Conservation (phyloP, 306 rosid species). For the Vachellia collinsii region DNA sequence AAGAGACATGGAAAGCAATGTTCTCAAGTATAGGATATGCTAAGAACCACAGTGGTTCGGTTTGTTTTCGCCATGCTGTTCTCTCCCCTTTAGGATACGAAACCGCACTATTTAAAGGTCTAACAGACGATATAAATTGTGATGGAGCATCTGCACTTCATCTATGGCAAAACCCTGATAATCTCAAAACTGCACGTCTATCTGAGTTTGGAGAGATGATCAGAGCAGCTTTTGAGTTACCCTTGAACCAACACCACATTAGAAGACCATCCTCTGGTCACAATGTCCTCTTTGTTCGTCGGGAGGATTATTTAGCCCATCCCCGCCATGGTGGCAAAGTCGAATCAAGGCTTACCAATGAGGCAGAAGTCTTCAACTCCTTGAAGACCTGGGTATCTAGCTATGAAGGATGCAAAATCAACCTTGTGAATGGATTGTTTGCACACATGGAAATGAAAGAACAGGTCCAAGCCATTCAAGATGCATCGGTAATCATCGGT, state of each 20-base stretch:
- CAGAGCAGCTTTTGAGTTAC: slow-evolving; percentile 73
- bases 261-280: slow-evolving; percentile 53
- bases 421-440: slow-evolving; percentile 88
- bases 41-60: slow-evolving; percentile 76
- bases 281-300: slow-evolving; percentile 86
- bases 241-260: slow-evolving; percentile 50
- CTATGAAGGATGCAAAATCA: slow-evolving; percentile 66
- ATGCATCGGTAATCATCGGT: slow-evolving; percentile 86
- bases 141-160: slow-evolving; percentile 69
- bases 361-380: slow-evolving; percentile 71
- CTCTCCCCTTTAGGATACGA: slow-evolving; percentile 93
- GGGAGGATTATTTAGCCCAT: slow-evolving; percentile 95
- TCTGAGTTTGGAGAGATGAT: slow-evolving; percentile 97
- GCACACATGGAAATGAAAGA: slow-evolving; percentile 99
- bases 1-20: slow-evolving; percentile 91
- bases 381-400: slow-evolving; percentile 65
- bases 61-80: slow-evolving; percentile 89
- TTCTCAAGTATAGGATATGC: slow-evolving; percentile 85
- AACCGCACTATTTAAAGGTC: slow-evolving; percentile 82
- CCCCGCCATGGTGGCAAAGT: slow-evolving; percentile 92
- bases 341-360: slow-evolving; percentile 83
- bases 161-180: slow-evolving; percentile 75
- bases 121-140: slow-evolving; percentile 65
- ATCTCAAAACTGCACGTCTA: slow-evolving; percentile 75
- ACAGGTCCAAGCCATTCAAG: slow-evolving; percentile 90